A percentile compares a stretch with the other conserved stretches of the same genome.
Conservation (phyloP, 306 rosid genomes). For the Ochetophila trinervis region DNA sequence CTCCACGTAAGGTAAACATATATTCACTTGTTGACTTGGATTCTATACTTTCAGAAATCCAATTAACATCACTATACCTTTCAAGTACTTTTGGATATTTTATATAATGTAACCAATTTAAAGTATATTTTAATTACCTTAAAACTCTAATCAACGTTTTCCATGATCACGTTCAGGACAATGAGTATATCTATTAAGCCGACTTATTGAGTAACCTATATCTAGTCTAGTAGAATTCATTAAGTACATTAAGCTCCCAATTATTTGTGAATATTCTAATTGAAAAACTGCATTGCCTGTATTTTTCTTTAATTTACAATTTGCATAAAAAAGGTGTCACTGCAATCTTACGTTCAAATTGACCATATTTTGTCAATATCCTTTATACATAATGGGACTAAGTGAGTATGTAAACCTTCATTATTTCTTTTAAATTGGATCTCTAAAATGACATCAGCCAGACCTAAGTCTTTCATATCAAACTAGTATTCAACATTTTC, state of each 20-base stretch:
- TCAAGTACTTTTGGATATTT: not conserved
- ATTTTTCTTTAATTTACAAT: not conserved
- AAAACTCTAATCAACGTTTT: not conserved
- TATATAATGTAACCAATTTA: not conserved
- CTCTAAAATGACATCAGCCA: not conserved
- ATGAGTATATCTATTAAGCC: not conserved
- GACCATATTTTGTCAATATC: not conserved
- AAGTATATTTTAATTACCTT: not conserved
- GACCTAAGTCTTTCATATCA: not conserved
- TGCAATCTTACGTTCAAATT: not conserved
- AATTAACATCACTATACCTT: conserved; percentile 5
- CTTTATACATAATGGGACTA: not conserved
- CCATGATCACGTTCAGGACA: not conserved
- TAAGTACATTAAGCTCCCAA: conserved; percentile 2
- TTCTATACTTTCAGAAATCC: not conserved
- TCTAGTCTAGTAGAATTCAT: not conserved
- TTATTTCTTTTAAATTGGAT: not conserved
- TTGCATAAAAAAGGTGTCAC: not conserved
- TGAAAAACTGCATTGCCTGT: not conserved
- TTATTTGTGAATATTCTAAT: not conserved
- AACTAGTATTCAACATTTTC: not conserved
- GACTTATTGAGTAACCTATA: not conserved
- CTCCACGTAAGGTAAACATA: not conserved
- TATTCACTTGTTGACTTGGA: conserved; percentile 1
- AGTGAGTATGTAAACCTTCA: not conserved